Evolutionary conservation across 164 flowering plant species (phyloP), one percentile per base, ranked within the genome.

Genomic region (Piper longum): DNA sequence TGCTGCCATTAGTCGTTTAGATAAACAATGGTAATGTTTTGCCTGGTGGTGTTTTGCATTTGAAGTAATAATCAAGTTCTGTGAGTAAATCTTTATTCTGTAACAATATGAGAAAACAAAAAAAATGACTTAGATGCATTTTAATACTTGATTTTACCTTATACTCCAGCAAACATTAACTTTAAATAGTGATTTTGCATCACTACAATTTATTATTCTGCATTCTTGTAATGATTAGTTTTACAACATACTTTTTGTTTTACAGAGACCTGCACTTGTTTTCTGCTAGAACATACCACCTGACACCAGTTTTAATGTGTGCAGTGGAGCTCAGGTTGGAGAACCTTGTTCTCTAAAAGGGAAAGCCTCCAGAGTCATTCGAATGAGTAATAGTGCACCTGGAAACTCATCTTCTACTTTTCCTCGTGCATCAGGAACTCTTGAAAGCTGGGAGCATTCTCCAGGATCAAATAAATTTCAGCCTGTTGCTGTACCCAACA

Each of bases 321-420:
- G 81, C 14, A 96, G 81, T 51, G 91, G 77, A 59, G 69, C 56
- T 73, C 77, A 78, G 61, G 43, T 62, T 8, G 70, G 76, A 16
- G 72, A 68, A 72, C 70, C 82, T 74, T 69, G 70, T 76, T 62
- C 81, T 40, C 65, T 76, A 41, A 91, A 84, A 77, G 89, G 84
- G 62, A 91, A 85, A 79, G 88, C 83, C 63, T 80, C 91, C 56
- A 79, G 98, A 70, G 81, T 83, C 11, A 80, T 88, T 16, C 72
- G 92, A 67, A 79, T 75, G 67, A 83, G 87, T 43, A 73, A 85
- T 64, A 66, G 68, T 43, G 66, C 64, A 16, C 72, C 74, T 14
- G 73, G 75, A 43, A 81, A 72, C 64, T 80, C 86, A 66, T 78
- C 88, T 70, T 72, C 92, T 67, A 81, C 67, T 67, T 67, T 77